Evolutionary conservation across 345 rosid genomes (phyloP), one percentile per base, ranked within the genome.

Genomic region (Excoecaria agallocha): DNA sequence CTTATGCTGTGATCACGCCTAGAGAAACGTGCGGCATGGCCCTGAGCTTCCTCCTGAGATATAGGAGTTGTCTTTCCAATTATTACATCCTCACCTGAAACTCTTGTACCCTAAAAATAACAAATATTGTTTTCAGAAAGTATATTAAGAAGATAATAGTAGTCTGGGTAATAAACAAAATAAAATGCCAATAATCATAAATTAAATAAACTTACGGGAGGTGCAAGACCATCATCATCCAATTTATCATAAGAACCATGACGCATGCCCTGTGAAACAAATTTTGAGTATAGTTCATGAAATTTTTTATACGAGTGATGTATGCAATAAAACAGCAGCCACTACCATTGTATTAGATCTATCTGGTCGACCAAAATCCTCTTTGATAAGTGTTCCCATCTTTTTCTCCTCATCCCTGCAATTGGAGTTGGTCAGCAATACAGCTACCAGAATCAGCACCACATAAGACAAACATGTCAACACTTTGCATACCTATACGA

Each of bases 221-320:
- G 98, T 37, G 95, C 98, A 76, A 94, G 97, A 81, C 98, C 98
- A 88, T 94, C 98, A 77, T 94, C 98, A 58, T 94, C 98, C 85
- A 94, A 78, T 77, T 94, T 94, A 67, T 94, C 98, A 70, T 94
- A 94, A 48, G 99, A 94, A 72, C 99, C 99, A 88, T 94, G 98
- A 61, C 94, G 90, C 99, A 93, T 92, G 74, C 98, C 98, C 98
- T 94, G 85, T 35, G 80, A 79, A 72, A 71, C 35, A 48, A 81
- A 58, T 64, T 56, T 5, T 9, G 30, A 73, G 67, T 78, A 68
- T 56, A 45, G 70, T 45, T 72, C 63, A 66, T 48, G 70, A 75
- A 54, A 71, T 45, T 66, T 35, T 64, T 62, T 12, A 43, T 64
- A 67, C 65, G 54, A 52, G 17, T 19, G 30, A 74, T 15, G n/a